These are phyloP conservation scores for Lodderomyces parapsilosis DNA, from an alignment of 1,139 yeast species.

Conservation along the genomic window DNA sequence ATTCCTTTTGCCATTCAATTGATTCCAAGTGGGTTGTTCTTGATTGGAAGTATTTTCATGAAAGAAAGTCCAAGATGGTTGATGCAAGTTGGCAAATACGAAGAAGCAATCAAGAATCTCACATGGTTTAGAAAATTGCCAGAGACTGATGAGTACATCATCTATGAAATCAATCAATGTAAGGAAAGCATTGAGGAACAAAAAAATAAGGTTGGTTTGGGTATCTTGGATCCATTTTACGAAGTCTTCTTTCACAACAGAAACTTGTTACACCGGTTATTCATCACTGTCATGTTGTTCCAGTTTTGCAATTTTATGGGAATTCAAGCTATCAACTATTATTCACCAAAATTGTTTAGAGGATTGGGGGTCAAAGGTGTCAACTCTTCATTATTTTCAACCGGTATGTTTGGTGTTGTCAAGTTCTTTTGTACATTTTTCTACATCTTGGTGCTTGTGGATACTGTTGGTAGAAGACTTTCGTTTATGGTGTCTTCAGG, in stretches of 20 bases:
- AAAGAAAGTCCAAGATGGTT: conserved; percentile 44
- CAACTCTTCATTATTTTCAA: conserved; percentile 38
- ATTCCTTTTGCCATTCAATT: conserved; percentile 46
- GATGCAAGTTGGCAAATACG: conserved; percentile 33
- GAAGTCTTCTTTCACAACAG: conserved; percentile 33
- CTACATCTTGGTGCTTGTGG: conserved; percentile 38
- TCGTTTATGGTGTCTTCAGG: conserved; percentile 40
- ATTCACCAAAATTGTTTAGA: conserved; percentile 42
- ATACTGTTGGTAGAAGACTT: conserved; percentile 37
- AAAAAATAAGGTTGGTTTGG: conserved; percentile 32
- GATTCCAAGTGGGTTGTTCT: conserved; percentile 41
- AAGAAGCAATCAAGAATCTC: conserved; percentile 35
- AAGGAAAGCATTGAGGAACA: conserved; percentile 29
- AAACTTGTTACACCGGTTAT: conserved; percentile 29
- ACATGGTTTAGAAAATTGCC: conserved; percentile 39
- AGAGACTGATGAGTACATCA: conserved; percentile 36
- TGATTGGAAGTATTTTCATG: conserved; percentile 35
- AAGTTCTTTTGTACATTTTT: conserved; percentile 38
- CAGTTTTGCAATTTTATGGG: conserved; percentile 47
- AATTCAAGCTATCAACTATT: conserved; percentile 46
- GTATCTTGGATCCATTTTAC: conserved; percentile 37
- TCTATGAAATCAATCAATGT: conserved; percentile 34
- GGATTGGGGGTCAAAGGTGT: conserved; percentile 41
- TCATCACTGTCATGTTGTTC: conserved; percentile 34
- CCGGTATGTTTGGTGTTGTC: conserved; percentile 46